Conservation (phyloP, 495 filamentous ascomycete genomes). For the Aspergillus campestris region DNA sequence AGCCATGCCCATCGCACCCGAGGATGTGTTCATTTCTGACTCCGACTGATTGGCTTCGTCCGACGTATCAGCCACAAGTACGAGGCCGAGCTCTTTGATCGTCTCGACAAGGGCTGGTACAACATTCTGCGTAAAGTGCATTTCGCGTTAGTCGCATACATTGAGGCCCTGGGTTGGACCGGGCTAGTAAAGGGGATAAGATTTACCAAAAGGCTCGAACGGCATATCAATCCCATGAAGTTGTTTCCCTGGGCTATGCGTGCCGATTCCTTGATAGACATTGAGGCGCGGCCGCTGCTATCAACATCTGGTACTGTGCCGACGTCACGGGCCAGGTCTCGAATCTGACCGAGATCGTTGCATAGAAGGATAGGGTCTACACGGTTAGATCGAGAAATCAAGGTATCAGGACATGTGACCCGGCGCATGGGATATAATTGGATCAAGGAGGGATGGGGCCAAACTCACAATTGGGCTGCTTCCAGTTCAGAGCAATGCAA, state of each 20-base stretch:
- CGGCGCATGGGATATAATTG: not conserved
- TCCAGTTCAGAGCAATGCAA: slow-evolving; percentile 95
- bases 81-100: slow-evolving; percentile 88
- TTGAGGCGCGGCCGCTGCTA: slow-evolving; percentile 60
- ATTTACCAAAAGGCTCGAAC: slow-evolving; percentile 73
- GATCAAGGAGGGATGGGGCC: not conserved
- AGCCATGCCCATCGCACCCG: slow-evolving; percentile 33
- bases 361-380: slow-evolving; percentile 88
- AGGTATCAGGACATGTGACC: not conserved
- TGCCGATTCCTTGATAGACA: slow-evolving; percentile 90
- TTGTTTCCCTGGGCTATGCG: slow-evolving; percentile 92
- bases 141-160: not conserved
- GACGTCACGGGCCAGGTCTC: slow-evolving; percentile 37
- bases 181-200: not conserved
- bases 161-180: not conserved
- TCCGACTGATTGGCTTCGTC: slow-evolving; percentile 29
- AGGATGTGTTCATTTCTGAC: slow-evolving; percentile 37
- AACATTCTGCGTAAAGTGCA: slow-evolving; percentile 54
- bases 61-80: slow-evolving; percentile 84
- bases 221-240: slow-evolving; percentile 94
- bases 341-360: slow-evolving; percentile 70
- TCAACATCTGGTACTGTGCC: slow-evolving; percentile 35
- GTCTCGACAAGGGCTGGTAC: slow-evolving; percentile 86
- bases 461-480: slow-evolving; percentile 85
- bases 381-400: slow-evolving; percentile 3